These are phyloP conservation scores for Candida takata DNA, from an alignment of 805 yeast species.

Conservation along the genomic window DNA sequence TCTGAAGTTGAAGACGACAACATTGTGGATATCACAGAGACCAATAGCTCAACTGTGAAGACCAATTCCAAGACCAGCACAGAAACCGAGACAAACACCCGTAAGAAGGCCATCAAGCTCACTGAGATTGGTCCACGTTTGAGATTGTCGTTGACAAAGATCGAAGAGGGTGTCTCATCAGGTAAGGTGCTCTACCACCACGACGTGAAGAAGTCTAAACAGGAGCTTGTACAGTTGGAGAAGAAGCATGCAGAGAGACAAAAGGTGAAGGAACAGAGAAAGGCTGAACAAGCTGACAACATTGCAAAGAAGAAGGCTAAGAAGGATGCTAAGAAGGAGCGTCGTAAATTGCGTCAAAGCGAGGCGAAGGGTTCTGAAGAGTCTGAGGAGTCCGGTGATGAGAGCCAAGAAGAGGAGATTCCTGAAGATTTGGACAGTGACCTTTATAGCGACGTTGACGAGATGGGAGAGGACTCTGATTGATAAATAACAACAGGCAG, in stretches of 20 bases:
- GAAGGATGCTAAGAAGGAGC: constrained; percentile 65
- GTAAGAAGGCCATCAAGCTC: constrained; percentile 80
- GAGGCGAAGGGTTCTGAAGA: constrained; percentile 29
- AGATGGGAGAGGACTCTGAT: constrained; percentile 2
- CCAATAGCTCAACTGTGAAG: constrained; percentile 15
- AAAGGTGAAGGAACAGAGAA: constrained; percentile 61
- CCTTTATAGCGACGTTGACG: constrained; percentile 37
- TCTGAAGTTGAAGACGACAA: constrained; percentile 93
- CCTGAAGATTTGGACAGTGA: constrained; percentile 43
- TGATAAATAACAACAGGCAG: too few relatives aligned
- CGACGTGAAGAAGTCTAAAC: constrained; percentile 51
- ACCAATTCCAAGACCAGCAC: constrained; percentile 5
- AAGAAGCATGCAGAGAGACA: constrained; percentile 56
- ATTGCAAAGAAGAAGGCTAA: constrained; percentile 68
- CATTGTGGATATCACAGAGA: constrained; percentile 51
- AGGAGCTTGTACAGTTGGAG: constrained; percentile 57
- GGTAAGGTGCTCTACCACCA: constrained; percentile 88
- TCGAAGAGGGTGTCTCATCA: constrained; percentile 86
- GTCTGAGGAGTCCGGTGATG: constrained; percentile 29
- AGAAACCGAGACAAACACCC: constrained; percentile 16
- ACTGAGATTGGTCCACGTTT: constrained; percentile 93
- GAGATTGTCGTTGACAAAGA: constrained; percentile 66
- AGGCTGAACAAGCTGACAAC: constrained; percentile 72
- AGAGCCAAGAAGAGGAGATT: constrained; percentile 32
- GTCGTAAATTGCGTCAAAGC: constrained; percentile 50